These are phyloP conservation scores for Gaertneriomyces sp. DNA, from an alignment of 192 early-diverging fungal species.

Conservation along the genomic window DNA sequence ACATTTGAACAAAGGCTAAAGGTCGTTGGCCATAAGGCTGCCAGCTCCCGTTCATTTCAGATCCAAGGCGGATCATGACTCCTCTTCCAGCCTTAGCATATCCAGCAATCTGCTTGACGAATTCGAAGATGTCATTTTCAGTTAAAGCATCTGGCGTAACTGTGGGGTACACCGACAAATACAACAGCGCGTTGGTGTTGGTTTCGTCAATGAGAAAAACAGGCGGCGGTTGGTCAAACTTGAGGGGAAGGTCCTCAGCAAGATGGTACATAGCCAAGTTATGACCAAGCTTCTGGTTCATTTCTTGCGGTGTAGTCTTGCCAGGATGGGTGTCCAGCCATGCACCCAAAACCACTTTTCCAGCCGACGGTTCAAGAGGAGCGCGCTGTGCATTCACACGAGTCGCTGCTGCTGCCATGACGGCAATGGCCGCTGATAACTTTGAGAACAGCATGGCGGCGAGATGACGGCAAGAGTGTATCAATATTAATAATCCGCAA, in stretches of 20 bases:
- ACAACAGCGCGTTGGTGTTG: constrained; percentile 28
- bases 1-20: constrained; percentile 26
- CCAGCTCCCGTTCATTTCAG: constrained; percentile 49
- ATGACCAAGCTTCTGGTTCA: constrained; percentile 7
- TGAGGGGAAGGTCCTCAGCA: constrained; percentile 32
- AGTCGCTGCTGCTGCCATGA: not conserved
- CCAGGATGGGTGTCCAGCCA: constrained; percentile 33
- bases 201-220: constrained; percentile 23
- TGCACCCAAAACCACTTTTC: constrained; percentile 24
- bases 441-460: not conserved
- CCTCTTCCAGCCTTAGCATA: constrained; percentile 26
- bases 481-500: too few species aligned
- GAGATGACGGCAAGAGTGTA: too few species aligned
- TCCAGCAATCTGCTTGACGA: constrained; percentile 30
- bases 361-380: constrained; percentile 17
- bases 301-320: constrained; percentile 5
- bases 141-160: constrained; percentile 10
- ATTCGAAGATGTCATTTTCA: constrained; percentile 19
- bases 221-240: constrained; percentile 10
- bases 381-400: not conserved
- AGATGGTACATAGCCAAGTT: constrained; percentile 22
- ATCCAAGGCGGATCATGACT: constrained; percentile 40
- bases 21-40: constrained; percentile 34
- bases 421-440: not conserved
- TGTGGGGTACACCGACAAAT: constrained; percentile 32